Evolutionary conservation across 768 basidiomycete genomes (phyloP), one percentile per base, ranked within the genome.

Genomic region (Tricholomella constricta): DNA sequence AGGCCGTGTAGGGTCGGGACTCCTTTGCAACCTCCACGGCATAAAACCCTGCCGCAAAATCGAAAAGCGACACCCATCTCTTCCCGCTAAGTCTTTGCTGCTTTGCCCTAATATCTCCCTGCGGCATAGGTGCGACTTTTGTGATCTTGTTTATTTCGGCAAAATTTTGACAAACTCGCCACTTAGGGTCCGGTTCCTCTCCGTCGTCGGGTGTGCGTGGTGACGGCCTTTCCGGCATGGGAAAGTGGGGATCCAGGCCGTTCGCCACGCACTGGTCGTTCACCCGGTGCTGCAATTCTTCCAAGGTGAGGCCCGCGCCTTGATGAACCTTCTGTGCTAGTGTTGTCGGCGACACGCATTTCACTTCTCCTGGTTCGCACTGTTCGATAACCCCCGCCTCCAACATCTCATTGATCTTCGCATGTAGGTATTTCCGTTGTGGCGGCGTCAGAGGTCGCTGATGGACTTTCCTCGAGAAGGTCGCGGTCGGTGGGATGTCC

Each of bases 241-340:
- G 56, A 34, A 54, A 63, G 9, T 15, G 10, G 2, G 50, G 45
- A 37, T 48, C 50, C 4, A 70, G 14, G 1, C 69, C 70, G 9
- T 57, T 51, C 5, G 43, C 59, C 2, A 62, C 43, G 51, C 72
- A 75, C 40, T 73, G 41, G 15, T 73, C 67, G 45, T 78, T 75
- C 0, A 74, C 58, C 0, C 23, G 20, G 22, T 67, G 0, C n/a
- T n/a, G n/a, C n/a, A n/a, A n/a, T n/a, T n/a, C n/a, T n/a, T n/a
- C n/a, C 1, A 71, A 34, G 0, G 65, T 55, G 1, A 75, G 48
- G 0, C 72, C 69, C 0, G 47, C 57, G 0, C 59, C 55, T 1
- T 69, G 60, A 19, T 72, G 68, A 4, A 62, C 68, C 40, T 78
- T 78, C 45, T 71, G 64, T 1, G 70, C 71, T 0, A 80, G 61